Base-by-base conservation (phyloP, 805 yeast species). In the Candida awuae region DNA sequence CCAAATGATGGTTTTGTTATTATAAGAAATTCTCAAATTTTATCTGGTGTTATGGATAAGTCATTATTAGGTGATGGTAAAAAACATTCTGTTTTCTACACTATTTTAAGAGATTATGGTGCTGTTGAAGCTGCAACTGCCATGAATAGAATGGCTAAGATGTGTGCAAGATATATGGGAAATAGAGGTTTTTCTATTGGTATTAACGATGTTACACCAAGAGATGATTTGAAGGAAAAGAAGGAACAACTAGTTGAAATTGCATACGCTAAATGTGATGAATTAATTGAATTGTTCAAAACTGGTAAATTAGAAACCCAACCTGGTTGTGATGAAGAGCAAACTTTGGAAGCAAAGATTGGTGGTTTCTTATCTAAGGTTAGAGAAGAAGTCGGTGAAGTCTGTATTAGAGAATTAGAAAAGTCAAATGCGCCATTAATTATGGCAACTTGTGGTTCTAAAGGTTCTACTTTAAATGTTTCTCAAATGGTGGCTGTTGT, bases 401-500 rank as follows among this genome's bases (percentile, higher is more conserved):
- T 87, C 44, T 94, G 98, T 70, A 90, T 94, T 55, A 75, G 71
- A 39, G 97, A 92, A 62, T 68, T 92, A 43, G 96, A 84, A 49
- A 75, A 81, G 37, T 74, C 86, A 36, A 92, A 92, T 58, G 95
- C 98, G 18, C 98, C 98, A 29, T 73, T 92, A 55, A 90, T 92
- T 57, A 92, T 92, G 99, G 97, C 99, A 10, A 85, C 95, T 2
- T 92, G 97, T 73, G 99, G 99, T 52, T 90, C 97, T 30, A 92
- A 92, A 62, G 99, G 99, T 63, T 92, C 97, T 29, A 87, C 96
- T 0, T 73, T 94, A 46, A 92, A 92, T 62, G 98, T 92, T 22
- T 92, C 98, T 12, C 99, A 92, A 68, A 92, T 92, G 99, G 97
- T 92, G 72, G 99, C 99, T 0, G 96, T 90, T 58, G 98, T 92